Base-by-base conservation (phyloP, 2,329 filamentous ascomycete genomes). In the Colletotrichum sp. region DNA sequence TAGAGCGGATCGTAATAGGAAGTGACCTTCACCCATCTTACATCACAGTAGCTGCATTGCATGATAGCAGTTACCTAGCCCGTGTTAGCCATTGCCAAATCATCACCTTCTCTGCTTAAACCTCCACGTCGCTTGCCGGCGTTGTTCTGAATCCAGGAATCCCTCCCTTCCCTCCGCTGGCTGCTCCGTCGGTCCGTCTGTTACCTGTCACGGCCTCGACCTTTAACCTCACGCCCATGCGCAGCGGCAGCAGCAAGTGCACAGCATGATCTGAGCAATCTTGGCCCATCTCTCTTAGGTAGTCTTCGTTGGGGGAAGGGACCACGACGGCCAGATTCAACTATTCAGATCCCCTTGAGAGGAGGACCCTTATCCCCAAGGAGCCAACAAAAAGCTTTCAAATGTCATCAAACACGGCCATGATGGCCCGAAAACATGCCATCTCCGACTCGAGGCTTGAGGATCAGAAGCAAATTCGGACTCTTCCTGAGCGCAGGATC, bases 391-490 rank as follows among this genome's bases (percentile, higher is more conserved):
- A 74, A 65, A 65, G 24, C 26, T 8, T 24, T 32, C 59, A 26
- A 52, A 68, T 68, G 64, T 69, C 70, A 69, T 68, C 59, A 55
- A 60, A 68, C 44, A 36, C 13, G 60, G 63, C 30, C 44, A 52
- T 49, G 13, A n/a, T n/a, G 62, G 24, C 44, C 64, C 12, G 16
- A 60, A 68, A 73, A 69, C 74, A 69, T 68, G 49, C 59, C 74
- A 76, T 64, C n/a, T 52, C 64, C 64, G 52, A 44, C 34, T 63
- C 28, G 64, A 60, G 21, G 28, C n/a, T 52, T n/a, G 26, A 24
- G 44, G 30, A 74, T 76, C 74, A 74, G 70, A 76, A 74, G 70
- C 70, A 68, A 76, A 76, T 65, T n/a, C 70, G 34, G 59, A 7
- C 32, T 64, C 24, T 21, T 32, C 64, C 64, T 32, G 30, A 36